phyloP scores from a whole-genome alignment of 1,139 yeast genomes.

The Saccharomyces hybrid region DNA sequence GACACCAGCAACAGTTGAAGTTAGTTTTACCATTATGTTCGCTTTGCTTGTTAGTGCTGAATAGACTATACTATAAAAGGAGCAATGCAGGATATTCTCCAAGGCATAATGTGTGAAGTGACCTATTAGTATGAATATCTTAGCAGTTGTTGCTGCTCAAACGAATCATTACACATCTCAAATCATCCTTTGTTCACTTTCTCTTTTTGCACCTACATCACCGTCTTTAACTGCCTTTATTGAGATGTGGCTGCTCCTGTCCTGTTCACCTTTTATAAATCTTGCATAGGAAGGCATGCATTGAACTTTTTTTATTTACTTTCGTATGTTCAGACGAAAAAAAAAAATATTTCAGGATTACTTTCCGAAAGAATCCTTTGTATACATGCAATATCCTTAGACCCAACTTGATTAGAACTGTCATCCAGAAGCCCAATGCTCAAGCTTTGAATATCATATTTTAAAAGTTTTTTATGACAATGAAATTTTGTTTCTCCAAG shows the following conservation, averaged over 20 bases:
- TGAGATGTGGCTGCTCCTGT: background rate
- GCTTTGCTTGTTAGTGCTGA: background rate
- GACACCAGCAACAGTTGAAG: background rate
- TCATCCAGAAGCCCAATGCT: background rate
- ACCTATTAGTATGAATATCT: background rate
- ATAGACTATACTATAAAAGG: no score
- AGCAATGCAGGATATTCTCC: no score
- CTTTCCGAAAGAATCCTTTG: background rate
- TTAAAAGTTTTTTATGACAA: no score
- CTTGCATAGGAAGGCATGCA: background rate
- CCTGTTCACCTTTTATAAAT: background rate
- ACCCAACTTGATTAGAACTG: background rate
- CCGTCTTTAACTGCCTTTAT: background rate
- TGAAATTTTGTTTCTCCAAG: background rate
- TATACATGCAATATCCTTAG: no score
- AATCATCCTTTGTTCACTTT: background rate
- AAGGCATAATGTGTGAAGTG: background rate
- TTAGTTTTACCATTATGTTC: background rate
- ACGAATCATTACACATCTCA: background rate
- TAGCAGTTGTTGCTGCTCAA: background rate
- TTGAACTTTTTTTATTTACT: background rate
- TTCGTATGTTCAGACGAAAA: no score
- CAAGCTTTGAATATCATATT: background rate
- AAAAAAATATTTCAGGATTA: background rate
- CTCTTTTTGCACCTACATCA: no score